These are phyloP conservation scores for Dothiorella sarmentorum DNA, from an alignment of 2,329 filamentous ascomycete species.

Conservation along the genomic window DNA sequence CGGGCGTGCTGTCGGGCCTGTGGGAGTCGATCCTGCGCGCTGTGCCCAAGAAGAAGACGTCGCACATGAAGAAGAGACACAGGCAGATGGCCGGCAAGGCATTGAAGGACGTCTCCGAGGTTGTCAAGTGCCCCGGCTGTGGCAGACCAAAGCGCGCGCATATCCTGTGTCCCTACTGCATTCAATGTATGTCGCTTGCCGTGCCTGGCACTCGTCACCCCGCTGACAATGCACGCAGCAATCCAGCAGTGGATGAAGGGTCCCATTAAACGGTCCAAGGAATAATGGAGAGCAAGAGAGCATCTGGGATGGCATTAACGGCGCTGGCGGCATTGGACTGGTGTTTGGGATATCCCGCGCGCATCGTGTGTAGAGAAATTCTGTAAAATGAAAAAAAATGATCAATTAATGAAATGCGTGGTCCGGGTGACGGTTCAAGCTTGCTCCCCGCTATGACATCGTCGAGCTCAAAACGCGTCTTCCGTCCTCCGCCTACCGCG, in stretches of 20 bases:
- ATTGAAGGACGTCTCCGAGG: slow-evolving; percentile 79
- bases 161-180: slow-evolving; percentile 81
- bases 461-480: slow-evolving; percentile 16
- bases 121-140: slow-evolving; percentile 88
- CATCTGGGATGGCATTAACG: slow-evolving; percentile 6
- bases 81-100: slow-evolving; percentile 95
- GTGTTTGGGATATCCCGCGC: slow-evolving; percentile 15
- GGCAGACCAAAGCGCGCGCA: slow-evolving; percentile 86
- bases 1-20: slow-evolving; percentile 68
- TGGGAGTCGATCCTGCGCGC: slow-evolving; percentile 92
- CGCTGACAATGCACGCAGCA: neutral
- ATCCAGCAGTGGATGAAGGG: slow-evolving; percentile 18
- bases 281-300: neutral
- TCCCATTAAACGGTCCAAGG: slow-evolving; percentile 6
- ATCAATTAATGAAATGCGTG: neutral
- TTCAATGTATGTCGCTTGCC: slow-evolving; percentile 61
- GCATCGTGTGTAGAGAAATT: neutral
- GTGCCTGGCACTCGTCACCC: neutral
- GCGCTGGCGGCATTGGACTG: slow-evolving; percentile 17
- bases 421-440: slow-evolving; percentile 2
- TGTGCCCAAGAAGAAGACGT: slow-evolving; percentile 98
- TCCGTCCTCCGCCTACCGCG: neutral
- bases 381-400: neutral
- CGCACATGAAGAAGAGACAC: slow-evolving; percentile 89
- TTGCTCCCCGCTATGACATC: slow-evolving; percentile 19